Percentiles rank a stretch among this genome's conserved stretches.
phyloP scores from a whole-genome alignment of 768 basidiomycete genomes.

The Rhizopogon salebrosus region DNA sequence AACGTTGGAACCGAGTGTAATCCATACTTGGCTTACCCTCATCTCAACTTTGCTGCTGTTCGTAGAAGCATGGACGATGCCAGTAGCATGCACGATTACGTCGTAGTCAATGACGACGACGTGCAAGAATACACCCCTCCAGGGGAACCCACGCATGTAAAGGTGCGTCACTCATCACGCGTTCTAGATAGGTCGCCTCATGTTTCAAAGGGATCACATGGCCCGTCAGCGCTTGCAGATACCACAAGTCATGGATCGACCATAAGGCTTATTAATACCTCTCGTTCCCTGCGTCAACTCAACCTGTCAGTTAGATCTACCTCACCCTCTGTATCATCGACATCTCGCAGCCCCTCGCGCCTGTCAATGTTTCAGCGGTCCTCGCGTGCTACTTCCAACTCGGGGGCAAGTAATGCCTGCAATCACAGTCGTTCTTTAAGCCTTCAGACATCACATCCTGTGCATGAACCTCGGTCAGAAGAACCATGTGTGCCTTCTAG shows the following conservation, averaged over 20 bases:
- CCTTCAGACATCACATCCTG: conserved; percentile 37
- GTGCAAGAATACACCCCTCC: conserved; percentile 18
- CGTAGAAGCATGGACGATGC: conserved; percentile 26
- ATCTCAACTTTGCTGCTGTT: conserved; percentile 25
- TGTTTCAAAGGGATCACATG: conserved; percentile 18
- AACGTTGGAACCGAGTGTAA: conserved; percentile 26
- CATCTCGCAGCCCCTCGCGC: conserved; percentile 31
- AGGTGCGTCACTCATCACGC: conserved; percentile 24
- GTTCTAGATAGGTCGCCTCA: conserved; percentile 16
- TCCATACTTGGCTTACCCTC: conserved; percentile 40
- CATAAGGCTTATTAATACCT: conserved; percentile 29
- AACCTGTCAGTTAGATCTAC: conserved; percentile 38
- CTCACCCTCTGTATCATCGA: conserved; percentile 35
- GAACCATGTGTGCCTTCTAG: conserved; percentile 10
- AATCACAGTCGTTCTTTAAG: conserved; percentile 48
- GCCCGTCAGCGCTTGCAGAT: conserved; percentile 14
- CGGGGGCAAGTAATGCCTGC: conserved; percentile 21
- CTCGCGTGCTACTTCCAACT: conserved; percentile 20
- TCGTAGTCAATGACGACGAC: conserved; percentile 33
- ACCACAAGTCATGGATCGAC: conserved; percentile 27
- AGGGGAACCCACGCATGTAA: conserved; percentile 10
- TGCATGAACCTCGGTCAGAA: conserved; percentile 3
- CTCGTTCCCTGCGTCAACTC: conserved; percentile 36
- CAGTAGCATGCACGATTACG: conserved; percentile 34
- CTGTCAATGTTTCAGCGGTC: conserved; percentile 40